Conservation (phyloP, 2,329 filamentous ascomycete species). For the Pseudogymnoascus sp. region DNA sequence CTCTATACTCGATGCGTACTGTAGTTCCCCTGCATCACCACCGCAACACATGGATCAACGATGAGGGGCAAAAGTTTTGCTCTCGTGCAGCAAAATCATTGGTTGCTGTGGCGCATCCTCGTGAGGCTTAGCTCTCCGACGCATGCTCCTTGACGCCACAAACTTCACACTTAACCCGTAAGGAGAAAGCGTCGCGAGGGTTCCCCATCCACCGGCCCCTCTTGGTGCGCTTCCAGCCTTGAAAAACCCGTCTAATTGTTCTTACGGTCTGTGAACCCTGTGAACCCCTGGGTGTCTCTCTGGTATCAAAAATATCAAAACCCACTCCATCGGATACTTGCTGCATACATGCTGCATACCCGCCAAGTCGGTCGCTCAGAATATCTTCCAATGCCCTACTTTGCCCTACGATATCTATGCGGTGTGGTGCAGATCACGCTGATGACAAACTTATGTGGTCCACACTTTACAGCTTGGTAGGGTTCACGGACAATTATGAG, state of each 20-base stretch:
- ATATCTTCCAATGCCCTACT: conserved; percentile 4
- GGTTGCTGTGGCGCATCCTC: conserved; percentile 1
- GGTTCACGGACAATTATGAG: conserved; percentile 25
- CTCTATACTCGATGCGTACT: not conserved
- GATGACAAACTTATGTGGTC: conserved; percentile 9
- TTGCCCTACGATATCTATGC: not conserved
- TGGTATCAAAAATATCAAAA: not conserved
- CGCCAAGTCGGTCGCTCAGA: conserved; percentile 5
- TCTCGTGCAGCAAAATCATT: conserved; percentile 3
- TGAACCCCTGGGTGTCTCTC: conserved; percentile 1
- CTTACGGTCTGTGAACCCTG: not conserved
- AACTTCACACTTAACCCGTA: not conserved
- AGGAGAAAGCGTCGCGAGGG: not conserved
- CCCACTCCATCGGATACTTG: conserved; percentile 6
- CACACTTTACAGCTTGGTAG: conserved; percentile 23
- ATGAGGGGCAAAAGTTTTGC: conserved; percentile 6
- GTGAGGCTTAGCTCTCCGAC: conserved; percentile 7
- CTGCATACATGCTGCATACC: not conserved
- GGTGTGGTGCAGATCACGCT: conserved; percentile 2
- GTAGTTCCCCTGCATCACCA: not conserved
- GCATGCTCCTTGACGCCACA: conserved; percentile 7
- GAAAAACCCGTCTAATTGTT: not conserved
- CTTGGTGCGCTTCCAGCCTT: not conserved
- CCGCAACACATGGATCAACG: conserved; percentile 3
- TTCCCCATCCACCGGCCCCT: conserved; percentile 3